Evolutionary conservation across 257 asterid species (phyloP).

Genomic region (Hygrophila difformis): DNA sequence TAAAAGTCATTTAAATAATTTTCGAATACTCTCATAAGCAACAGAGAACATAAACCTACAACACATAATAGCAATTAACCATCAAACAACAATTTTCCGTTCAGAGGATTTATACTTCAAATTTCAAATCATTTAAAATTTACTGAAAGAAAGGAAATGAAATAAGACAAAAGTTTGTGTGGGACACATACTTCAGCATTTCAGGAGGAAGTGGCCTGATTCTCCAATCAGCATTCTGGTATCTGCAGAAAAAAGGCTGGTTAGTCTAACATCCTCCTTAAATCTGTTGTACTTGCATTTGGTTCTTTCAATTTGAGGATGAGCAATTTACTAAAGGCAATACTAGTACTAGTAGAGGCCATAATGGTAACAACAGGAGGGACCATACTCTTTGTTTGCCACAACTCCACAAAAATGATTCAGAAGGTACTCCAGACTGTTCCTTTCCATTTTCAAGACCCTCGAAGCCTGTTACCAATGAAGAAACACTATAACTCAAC

Average conservation of each 20-base stretch:
- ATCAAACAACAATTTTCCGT: no score
- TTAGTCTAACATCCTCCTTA: slow-evolving; percentile 18
- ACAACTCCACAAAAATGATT: slow-evolving; percentile 78
- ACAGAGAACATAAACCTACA: no score
- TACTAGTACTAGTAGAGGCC: slow-evolving; percentile 17
- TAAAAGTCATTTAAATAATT: no score
- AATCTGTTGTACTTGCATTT: not conserved
- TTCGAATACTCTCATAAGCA: no score
- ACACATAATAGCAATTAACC: no score
- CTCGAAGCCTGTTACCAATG: slow-evolving; percentile 70
- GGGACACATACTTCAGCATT: slow-evolving; percentile 64
- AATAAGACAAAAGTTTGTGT: slow-evolving; percentile 1
- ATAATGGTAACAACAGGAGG: slow-evolving; percentile 16
- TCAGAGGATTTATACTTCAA: no score
- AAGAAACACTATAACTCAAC: not conserved
- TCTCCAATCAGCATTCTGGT: slow-evolving; percentile 99
- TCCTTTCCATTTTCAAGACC: slow-evolving; percentile 81
- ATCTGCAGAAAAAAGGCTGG: slow-evolving; percentile 37
- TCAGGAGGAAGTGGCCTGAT: slow-evolving; percentile 83
- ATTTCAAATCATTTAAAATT: no score
- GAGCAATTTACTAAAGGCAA: slow-evolving; percentile 6
- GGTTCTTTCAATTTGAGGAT: slow-evolving; percentile 11
- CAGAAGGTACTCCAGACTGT: slow-evolving; percentile 80
- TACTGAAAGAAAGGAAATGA: no score
- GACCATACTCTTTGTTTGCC: slow-evolving; percentile 88